Conservation (phyloP, 129 eudicot genomes). For the sunflower (Helianthus annuus) region HanXRQr2.0-SUNRISE NC_035440.2:23469055-23469554, state of each 20-base stretch:
- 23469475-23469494: constrained; percentile 99
- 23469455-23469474: constrained; percentile 80
- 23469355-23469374: not conserved
- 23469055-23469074: not conserved
- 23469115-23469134: not conserved
- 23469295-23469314: constrained; percentile 97
- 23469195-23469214: constrained; percentile 60
- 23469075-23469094: constrained; percentile 1
- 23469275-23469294: constrained; percentile 50
- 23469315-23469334: constrained; percentile 90
- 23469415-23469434: constrained; percentile 80
- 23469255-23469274: constrained; percentile 54
- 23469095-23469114: constrained; percentile 7
- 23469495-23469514: constrained; percentile 90
- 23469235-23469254: constrained; percentile 85
- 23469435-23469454: constrained; percentile 83
- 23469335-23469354: constrained; percentile 39
- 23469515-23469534: constrained; percentile 98
- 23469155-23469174: constrained; percentile 76
- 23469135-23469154: not conserved
- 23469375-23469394: not conserved
- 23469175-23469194: constrained; percentile 72
- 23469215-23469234: constrained; percentile 69
- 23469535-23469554: constrained; percentile 89
- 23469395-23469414: constrained; percentile 22